Conservation (phyloP, 371 early-diverging fungal species). For the Mucor lusitanicus region DNA sequence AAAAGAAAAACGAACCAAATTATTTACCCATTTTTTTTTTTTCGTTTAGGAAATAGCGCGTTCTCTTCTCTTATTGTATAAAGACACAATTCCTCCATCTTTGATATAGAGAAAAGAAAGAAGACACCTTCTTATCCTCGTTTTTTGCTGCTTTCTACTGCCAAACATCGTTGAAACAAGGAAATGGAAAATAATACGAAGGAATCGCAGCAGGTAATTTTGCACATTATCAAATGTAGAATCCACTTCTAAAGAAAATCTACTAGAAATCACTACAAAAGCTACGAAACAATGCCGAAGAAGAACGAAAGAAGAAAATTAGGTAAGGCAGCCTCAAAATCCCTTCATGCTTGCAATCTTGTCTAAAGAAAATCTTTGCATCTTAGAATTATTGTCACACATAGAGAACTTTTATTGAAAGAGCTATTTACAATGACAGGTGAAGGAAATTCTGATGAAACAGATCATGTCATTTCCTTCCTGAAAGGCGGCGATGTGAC, state of each 20-base stretch:
- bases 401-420: conserved; percentile 35
- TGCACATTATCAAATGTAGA: background rate
- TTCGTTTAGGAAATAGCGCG: conserved; percentile 1
- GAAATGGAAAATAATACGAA: conserved; percentile 8
- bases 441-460: conserved; percentile 8
- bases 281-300: conserved; percentile 34
- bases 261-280: conserved; percentile 25
- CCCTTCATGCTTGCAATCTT: background rate
- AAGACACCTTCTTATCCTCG: background rate
- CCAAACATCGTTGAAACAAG: background rate
- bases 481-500: conserved; percentile 35
- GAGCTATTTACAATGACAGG: conserved; percentile 41
- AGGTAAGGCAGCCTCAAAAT: conserved; percentile 19
- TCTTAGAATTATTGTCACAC: conserved; percentile 29
- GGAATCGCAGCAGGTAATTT: conserved; percentile 3
- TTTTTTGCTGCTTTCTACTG: background rate
- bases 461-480: conserved; percentile 27
- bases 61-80: background rate
- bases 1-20: background rate
- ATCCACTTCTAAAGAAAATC: background rate
- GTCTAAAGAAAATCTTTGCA: background rate
- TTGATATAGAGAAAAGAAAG: background rate
- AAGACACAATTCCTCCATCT: background rate
- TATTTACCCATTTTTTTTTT: background rate
- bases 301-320: conserved; percentile 33